phyloP scores from a whole-genome alignment of 352 stramenopile genomes.

The Phytophthora idaei region DNA sequence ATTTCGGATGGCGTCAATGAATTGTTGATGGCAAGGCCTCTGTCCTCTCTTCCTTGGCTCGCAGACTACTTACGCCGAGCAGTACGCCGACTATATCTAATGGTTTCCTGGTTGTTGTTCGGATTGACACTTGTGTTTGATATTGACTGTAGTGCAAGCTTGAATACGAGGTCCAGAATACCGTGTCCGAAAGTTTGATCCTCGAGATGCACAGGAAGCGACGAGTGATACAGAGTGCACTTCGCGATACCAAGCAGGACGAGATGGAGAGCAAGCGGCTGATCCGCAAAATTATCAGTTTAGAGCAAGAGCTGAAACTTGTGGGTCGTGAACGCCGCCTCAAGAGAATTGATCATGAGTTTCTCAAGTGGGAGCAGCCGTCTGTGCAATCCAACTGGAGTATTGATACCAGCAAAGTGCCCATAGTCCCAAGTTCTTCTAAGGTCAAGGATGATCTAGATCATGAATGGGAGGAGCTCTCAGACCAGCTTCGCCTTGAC shows the following conservation, averaged over 20 bases:
- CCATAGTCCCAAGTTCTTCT: slow-evolving; percentile 21
- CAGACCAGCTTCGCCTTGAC: slow-evolving; percentile 19
- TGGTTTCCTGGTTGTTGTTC: background rate
- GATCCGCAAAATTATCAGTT: slow-evolving; percentile 41
- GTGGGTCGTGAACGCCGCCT: slow-evolving; percentile 44
- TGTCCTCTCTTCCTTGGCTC: slow-evolving; percentile 57
- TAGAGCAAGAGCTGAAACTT: slow-evolving; percentile 49
- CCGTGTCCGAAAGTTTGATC: slow-evolving; percentile 47
- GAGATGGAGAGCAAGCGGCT: slow-evolving; percentile 56
- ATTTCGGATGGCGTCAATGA: slow-evolving; percentile 51
- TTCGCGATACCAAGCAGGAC: slow-evolving; percentile 56
- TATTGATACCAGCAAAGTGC: slow-evolving; percentile 36
- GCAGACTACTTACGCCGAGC: slow-evolving; percentile 63
- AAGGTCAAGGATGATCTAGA: background rate
- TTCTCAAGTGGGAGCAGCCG: slow-evolving; percentile 40
- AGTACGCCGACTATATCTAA: slow-evolving; percentile 22
- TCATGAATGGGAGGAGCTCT: slow-evolving; percentile 10
- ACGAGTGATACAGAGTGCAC: slow-evolving; percentile 58
- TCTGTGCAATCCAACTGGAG: slow-evolving; percentile 59
- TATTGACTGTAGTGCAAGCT: slow-evolving; percentile 56
- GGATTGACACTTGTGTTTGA: background rate
- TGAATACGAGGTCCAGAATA: slow-evolving; percentile 48
- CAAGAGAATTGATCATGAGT: slow-evolving; percentile 39
- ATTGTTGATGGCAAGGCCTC: slow-evolving; percentile 53
- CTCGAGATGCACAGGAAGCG: slow-evolving; percentile 79